Evolutionary conservation across 257 asterid species (phyloP).

Genomic region (Anisodus acutangulus): DNA sequence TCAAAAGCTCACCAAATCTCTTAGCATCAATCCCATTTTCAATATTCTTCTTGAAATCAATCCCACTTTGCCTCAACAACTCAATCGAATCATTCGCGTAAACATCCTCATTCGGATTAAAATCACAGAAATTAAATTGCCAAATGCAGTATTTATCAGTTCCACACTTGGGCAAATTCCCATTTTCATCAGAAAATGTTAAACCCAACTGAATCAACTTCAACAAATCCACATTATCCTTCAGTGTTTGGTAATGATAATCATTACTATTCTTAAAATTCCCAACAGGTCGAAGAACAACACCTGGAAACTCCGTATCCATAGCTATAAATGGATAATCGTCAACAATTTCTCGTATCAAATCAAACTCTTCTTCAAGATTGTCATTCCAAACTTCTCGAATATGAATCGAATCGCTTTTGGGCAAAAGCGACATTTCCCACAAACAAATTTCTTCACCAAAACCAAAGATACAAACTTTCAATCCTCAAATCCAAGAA

Average conservation of each 20-base stretch:
- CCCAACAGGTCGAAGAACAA: conserved; percentile 65
- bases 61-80: conserved; percentile 67
- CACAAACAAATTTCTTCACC: background rate
- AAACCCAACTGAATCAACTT: conserved; percentile 76
- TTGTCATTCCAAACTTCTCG: conserved; percentile 80
- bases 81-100: conserved; percentile 67
- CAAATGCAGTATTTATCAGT: conserved; percentile 66
- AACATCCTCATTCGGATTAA: conserved; percentile 66
- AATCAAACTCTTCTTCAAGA: conserved; percentile 65
- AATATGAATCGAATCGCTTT: conserved; percentile 66
- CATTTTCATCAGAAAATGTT: conserved; percentile 70
- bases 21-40: conserved; percentile 63
- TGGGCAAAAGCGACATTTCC: conserved; percentile 67
- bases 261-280: conserved; percentile 60
- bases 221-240: conserved; percentile 71
- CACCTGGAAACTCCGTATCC: conserved; percentile 84
- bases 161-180: conserved; percentile 70
- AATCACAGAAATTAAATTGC: conserved; percentile 82
- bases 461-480: background rate
- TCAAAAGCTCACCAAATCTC: conserved; percentile 71
- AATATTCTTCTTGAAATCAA: conserved; percentile 56
- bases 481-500: conserved; percentile 20
- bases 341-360: conserved; percentile 68
- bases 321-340: conserved; percentile 70
- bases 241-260: conserved; percentile 64